Evolutionary conservation across 1,284 basidiomycete species (phyloP).

Genomic region (Cryptococcus sp.): DNA sequence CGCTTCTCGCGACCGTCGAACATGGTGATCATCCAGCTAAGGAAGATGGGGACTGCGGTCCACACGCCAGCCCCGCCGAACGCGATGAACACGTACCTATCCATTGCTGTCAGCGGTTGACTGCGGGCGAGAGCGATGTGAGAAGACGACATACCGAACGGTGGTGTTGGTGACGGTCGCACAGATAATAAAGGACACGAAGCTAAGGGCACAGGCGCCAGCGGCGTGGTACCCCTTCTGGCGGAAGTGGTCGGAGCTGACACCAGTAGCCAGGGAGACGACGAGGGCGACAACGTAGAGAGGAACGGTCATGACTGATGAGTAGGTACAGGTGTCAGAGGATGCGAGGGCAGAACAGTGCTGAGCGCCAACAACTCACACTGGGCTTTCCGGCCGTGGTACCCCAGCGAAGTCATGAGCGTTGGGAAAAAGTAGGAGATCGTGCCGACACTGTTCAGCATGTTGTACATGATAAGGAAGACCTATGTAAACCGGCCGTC

Average conservation of each 20-base stretch:
- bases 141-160: constrained; percentile 22
- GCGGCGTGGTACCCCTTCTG: constrained; percentile 46
- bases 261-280: constrained; percentile 39
- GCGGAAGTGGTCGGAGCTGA: constrained; percentile 41
- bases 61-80: constrained; percentile 48
- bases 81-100: constrained; percentile 49
- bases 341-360: too few relatives aligned
- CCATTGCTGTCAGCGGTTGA: background rate
- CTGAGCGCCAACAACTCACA: constrained; percentile 27
- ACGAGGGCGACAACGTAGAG: constrained; percentile 50
- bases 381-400: constrained; percentile 41
- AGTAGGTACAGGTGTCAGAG: too few relatives aligned
- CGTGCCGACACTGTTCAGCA: constrained; percentile 42
- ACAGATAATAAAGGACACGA: constrained; percentile 43
- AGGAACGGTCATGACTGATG: constrained; percentile 49
- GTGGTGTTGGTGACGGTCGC: constrained; percentile 34
- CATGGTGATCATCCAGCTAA: constrained; percentile 47
- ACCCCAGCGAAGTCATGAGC: constrained; percentile 42
- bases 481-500: constrained; percentile 6
- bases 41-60: constrained; percentile 44
- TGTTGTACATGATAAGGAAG: constrained; percentile 41
- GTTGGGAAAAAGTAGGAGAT: constrained; percentile 52
- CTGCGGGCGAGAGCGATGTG: too few relatives aligned
- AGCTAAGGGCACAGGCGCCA: constrained; percentile 24
- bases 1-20: constrained; percentile 47